phyloP scores from a whole-genome alignment of 2,329 filamentous ascomycete species.

The Claviceps humidiphila region DNA sequence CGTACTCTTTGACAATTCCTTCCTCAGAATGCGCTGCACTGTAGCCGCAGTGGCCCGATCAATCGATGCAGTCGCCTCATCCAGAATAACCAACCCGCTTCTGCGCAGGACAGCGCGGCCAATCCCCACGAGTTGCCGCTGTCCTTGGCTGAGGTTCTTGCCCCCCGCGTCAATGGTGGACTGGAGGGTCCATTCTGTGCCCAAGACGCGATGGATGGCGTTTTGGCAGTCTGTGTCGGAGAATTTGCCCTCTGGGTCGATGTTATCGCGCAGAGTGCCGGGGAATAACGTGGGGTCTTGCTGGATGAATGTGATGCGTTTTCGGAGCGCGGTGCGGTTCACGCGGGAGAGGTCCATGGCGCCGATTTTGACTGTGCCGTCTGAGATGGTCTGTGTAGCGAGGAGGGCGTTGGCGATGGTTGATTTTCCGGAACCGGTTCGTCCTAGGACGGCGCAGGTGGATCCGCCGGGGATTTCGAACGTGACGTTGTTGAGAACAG shows the following conservation, averaged over 20 bases:
- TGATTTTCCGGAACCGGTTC: constrained; percentile 79
- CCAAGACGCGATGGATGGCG: constrained; percentile 47
- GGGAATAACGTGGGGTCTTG: constrained; percentile 51
- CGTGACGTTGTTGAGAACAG: constrained; percentile 53
- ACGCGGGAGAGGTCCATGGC: constrained; percentile 37
- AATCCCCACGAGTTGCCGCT: constrained; percentile 49
- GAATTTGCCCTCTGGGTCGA: constrained; percentile 53
- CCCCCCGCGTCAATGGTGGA: constrained; percentile 45
- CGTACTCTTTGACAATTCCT: constrained; percentile 41
- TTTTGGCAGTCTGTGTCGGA: constrained; percentile 36
- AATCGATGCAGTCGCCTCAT: constrained; percentile 52
- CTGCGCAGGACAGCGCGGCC: constrained; percentile 45
- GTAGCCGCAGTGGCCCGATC: constrained; percentile 43
- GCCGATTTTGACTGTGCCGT: constrained; percentile 41
- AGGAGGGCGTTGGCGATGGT: constrained; percentile 52
- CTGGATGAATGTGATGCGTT: constrained; percentile 48
- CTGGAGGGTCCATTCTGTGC: constrained; percentile 31
- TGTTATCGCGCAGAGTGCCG: constrained; percentile 45
- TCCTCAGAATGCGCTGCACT: constrained; percentile 43
- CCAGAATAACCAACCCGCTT: constrained; percentile 48
- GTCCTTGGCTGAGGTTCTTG: constrained; percentile 49
- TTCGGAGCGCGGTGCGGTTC: constrained; percentile 41
- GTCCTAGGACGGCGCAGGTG: constrained; percentile 58
- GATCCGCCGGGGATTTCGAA: constrained; percentile 57
- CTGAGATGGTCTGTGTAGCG: constrained; percentile 37